Base-by-base conservation (phyloP, 2,329 filamentous ascomycete species). In the Fusarium sp. region DNA sequence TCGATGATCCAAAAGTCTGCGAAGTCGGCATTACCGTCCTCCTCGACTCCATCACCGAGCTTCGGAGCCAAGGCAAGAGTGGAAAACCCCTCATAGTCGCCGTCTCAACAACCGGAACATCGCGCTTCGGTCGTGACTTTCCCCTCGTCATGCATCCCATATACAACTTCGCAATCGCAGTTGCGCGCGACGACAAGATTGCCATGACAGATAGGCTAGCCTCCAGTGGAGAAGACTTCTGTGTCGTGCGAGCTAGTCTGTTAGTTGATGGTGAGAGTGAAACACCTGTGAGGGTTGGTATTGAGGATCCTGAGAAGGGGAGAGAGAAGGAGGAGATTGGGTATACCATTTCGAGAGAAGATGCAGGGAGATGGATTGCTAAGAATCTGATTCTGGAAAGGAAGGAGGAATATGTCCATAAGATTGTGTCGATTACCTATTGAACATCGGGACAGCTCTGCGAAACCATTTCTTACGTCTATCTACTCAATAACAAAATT, bases 1-100 rank as follows among this genome's bases (percentile, higher is more conserved):
- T 83, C 25, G 80, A 84, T 62, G 84, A 88, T 69, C 82, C 84
- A 1, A 70, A 80, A 15, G 81, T 88, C 25, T 89, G 86, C 75
- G 74, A 82, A 34, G 78, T 78, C 24, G 83, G 82, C 59, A 84
- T 84, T 67, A 54, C 58, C 5, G 75, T 79, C 3, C 80, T 89
- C 2, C 69, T 88, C 1, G 69, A 75, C 0, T 81, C 82, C 3
- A 65, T 87, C 10, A 45, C 66, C 1, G 58, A 75, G 6, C 67
- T 80, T 8, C 77, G 81, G 16, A 51, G 48, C 15, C 57, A 67
- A 6, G 78, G 77, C 24, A 72, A 65, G 3, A 25, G 62, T 11
- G 76, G 78, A 16, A 53, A 69, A 10, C 83, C 84, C 6, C 60
- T 77, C 11, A 68, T 84, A 24, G 68, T 79, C 1, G 78, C 75